Base-by-base conservation (phyloP, 225 moss, liverwort and hornwort species). In the Physcomitrium patens region DNA sequence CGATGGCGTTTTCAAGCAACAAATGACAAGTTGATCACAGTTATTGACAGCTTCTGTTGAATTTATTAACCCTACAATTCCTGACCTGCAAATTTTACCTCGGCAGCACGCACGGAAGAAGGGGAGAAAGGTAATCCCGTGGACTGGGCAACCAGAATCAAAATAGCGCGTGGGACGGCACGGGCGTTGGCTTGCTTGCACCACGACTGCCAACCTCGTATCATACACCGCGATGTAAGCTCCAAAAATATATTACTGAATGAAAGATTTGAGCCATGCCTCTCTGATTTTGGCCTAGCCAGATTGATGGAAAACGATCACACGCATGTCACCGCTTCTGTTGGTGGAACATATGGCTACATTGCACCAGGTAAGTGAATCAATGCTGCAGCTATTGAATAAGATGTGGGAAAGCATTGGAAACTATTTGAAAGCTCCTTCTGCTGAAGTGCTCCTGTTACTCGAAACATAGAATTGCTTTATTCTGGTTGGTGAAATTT, bases 251-350 rank as follows among this genome's bases (percentile, higher is more conserved):
- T 89, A n/a, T 44, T 89, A 11, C 42, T 89, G 53, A 58, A 73
- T 53, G 73, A 81, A 57, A 62, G 78, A 27, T 68, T 81, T 10
- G 86, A 89, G 15, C 78, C 88, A 10, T 69, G 55, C 31, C 76
- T 88, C 12, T 86, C 86, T 27, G 88, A 89, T 74, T 89, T 89
- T 8, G 88, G 88, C 55, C 72, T 89, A 19, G 88, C 88, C 64
- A 86, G 63, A 62, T 64, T 89, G 78, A 78, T 89, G 66, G 78
- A 71, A 16, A 76, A 73, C 10, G 63, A 86, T 22, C 63, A 76
- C 22, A 73, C 86, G 10, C 88, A 89, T 60, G 75, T 89, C 63
- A 72, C 81, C n/a, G 86, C 76, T n/a, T 78, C 81, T 68, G 78
- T 83, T 26, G 83, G 81, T 26, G 88, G 88, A 22, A 89, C 88